Evolutionary conservation across 2,329 filamentous ascomycete genomes (phyloP).

Genomic region (Xylariaceae sp.): DNA sequence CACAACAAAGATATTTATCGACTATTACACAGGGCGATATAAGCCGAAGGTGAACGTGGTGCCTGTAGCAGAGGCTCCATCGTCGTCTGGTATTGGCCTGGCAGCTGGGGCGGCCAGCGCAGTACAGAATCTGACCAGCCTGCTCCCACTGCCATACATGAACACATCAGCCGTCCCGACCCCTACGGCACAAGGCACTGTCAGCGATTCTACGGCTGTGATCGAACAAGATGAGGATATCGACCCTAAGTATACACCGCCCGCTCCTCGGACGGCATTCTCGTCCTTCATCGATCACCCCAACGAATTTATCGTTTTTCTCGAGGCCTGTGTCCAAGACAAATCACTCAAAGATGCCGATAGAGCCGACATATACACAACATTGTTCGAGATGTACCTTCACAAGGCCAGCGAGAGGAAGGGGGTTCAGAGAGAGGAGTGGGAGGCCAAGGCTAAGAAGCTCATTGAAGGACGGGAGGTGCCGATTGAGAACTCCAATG

Average conservation of each 20-base stretch:
- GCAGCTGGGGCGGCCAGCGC: constrained; percentile 60
- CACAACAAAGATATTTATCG: constrained; percentile 81
- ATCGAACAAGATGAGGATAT: constrained; percentile 39
- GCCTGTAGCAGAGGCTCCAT: constrained; percentile 27
- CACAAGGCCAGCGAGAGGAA: constrained; percentile 76
- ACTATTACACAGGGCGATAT: constrained; percentile 88
- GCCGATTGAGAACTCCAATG: constrained; percentile 89
- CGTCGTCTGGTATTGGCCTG: constrained; percentile 35
- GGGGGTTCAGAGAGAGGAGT: constrained; percentile 60
- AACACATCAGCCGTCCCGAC: constrained; percentile 52
- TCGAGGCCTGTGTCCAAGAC: constrained; percentile 78
- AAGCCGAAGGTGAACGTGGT: constrained; percentile 58
- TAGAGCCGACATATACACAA: constrained; percentile 82
- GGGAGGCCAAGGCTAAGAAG: constrained; percentile 85
- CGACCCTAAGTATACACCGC: constrained; percentile 61
- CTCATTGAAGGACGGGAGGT: constrained; percentile 75
- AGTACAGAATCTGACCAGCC: constrained; percentile 76
- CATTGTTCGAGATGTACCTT: constrained; percentile 96
- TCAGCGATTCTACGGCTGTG: constrained; percentile 45
- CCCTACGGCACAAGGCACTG: constrained; percentile 43
- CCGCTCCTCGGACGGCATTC: constrained; percentile 82
- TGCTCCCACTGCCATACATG: constrained; percentile 82
- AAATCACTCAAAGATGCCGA: constrained; percentile 64
- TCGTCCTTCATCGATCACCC: constrained; percentile 95
- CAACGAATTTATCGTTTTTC: constrained; percentile 82